A percentile compares a stretch with the other conserved stretches of the same genome.
Conservation (phyloP, 179 eudicot genomes). For the Beta corolliflora region DNA sequence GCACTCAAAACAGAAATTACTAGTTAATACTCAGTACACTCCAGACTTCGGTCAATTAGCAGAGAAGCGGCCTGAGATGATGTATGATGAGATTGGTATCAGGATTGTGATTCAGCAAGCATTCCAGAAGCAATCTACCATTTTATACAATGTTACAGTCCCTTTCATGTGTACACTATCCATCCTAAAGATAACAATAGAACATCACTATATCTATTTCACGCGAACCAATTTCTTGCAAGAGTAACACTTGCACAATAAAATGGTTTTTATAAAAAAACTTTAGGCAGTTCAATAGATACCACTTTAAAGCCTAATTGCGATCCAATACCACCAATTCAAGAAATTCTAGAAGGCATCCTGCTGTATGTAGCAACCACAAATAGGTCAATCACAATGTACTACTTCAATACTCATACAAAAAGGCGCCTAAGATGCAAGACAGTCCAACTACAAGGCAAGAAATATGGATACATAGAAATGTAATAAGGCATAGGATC, state of each 20-base stretch:
- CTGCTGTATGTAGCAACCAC: not conserved
- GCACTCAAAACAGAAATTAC: not conserved
- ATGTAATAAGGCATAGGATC: not conserved
- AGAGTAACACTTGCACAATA: not conserved
- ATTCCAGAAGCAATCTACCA: not conserved
- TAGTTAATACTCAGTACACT: not conserved
- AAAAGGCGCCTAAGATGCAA: not conserved
- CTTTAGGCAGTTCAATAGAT: not conserved
- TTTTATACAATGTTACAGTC: not conserved
- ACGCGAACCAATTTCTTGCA: not conserved
- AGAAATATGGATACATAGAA: not conserved
- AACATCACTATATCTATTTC: not conserved
- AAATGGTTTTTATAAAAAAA: too few relatives aligned
- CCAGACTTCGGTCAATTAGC: constrained; percentile 12
- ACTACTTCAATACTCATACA: not conserved
- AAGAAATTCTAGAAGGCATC: not conserved
- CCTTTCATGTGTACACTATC: not conserved
- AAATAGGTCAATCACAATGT: not conserved
- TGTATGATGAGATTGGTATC: not conserved
- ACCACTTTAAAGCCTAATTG: not conserved
- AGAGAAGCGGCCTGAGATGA: not conserved
- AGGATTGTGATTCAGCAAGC: constrained; percentile 2
- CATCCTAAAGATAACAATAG: constrained; percentile 5
- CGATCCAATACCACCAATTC: not conserved
- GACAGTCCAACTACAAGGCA: not conserved